Percentiles rank a stretch among this genome's conserved stretches.
Evolutionary conservation across 2,329 filamentous ascomycete genomes (phyloP).

Genomic region (Herpotrichia juniperi): DNA sequence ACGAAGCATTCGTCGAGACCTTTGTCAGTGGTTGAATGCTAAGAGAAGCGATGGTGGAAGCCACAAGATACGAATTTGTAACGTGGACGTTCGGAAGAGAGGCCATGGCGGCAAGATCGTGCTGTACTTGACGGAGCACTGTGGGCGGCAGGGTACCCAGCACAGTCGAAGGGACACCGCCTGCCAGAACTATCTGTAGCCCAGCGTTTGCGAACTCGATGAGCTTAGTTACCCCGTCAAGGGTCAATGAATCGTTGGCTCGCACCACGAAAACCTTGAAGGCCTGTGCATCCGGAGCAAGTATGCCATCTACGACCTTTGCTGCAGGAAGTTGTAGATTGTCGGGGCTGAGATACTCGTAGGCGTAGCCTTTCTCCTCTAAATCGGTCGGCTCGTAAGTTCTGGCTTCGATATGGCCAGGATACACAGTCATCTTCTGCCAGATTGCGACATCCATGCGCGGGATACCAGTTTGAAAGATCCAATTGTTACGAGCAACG

Average conservation of each 20-base stretch:
- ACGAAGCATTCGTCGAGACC: constrained; percentile 13
- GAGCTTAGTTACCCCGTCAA: constrained; percentile 41
- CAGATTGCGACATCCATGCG: constrained; percentile 44
- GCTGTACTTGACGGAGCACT: constrained; percentile 1
- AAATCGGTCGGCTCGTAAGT: constrained; percentile 20
- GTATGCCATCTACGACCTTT: constrained; percentile 40
- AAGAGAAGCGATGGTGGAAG: constrained; percentile 9
- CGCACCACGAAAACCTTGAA: constrained; percentile 53
- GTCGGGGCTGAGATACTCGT: constrained; percentile 54
- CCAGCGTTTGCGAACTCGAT: constrained; percentile 45
- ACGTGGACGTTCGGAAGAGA: constrained; percentile 13
- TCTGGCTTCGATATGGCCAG: constrained; percentile 40
- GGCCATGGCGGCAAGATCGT: constrained; percentile 2
- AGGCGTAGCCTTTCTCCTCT: constrained; percentile 44
- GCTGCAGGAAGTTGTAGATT: constrained; percentile 52
- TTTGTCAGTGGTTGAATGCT: constrained; percentile 15
- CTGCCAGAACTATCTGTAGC: constrained; percentile 50
- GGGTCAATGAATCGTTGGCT: constrained; percentile 36
- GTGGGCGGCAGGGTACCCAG: constrained; percentile 8
- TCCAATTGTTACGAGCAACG: constrained; percentile 45
- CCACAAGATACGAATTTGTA: constrained; percentile 15
- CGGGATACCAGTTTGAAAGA: constrained; percentile 48
- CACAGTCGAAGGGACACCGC: constrained; percentile 11
- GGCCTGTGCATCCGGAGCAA: constrained; percentile 48
- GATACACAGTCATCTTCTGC: constrained; percentile 46